Conservation (phyloP, 2,329 filamentous ascomycete genomes). For the Periglandula ipomoeae region DNA sequence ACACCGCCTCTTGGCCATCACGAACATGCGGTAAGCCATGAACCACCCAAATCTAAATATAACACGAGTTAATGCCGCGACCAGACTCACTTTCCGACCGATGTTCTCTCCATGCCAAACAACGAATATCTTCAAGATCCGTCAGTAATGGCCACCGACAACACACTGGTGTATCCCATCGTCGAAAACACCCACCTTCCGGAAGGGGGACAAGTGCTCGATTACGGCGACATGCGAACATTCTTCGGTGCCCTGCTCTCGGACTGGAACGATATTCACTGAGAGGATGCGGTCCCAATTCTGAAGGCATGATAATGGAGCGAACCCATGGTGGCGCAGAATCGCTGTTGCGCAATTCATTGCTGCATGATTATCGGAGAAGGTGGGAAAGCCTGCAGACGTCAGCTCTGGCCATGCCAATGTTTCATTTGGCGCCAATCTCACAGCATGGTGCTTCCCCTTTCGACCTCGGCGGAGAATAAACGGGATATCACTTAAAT, state of each 20-base stretch:
- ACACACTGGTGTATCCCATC: background rate
- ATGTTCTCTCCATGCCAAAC: background rate
- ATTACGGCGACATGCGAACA: constrained; percentile 5
- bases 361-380: background rate
- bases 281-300: background rate
- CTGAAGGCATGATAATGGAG: background rate
- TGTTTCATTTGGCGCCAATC: no score
- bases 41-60: background rate
- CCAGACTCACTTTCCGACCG: background rate
- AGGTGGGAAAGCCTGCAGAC: background rate
- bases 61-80: background rate
- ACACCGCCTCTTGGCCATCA: background rate
- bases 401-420: background rate
- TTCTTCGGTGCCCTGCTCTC: constrained; percentile 3
- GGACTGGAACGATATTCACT: background rate
- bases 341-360: background rate
- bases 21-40: background rate
- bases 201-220: background rate
- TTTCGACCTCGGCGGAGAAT: no score
- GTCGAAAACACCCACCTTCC: background rate
- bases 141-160: background rate
- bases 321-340: background rate
- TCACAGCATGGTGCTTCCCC: no score
- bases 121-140: background rate
- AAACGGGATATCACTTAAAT: no score